Percentiles rank a stretch among this genome's conserved stretches.
phyloP scores from a whole-genome alignment of 495 filamentous ascomycete species.

The Lepraria neglecta region DNA sequence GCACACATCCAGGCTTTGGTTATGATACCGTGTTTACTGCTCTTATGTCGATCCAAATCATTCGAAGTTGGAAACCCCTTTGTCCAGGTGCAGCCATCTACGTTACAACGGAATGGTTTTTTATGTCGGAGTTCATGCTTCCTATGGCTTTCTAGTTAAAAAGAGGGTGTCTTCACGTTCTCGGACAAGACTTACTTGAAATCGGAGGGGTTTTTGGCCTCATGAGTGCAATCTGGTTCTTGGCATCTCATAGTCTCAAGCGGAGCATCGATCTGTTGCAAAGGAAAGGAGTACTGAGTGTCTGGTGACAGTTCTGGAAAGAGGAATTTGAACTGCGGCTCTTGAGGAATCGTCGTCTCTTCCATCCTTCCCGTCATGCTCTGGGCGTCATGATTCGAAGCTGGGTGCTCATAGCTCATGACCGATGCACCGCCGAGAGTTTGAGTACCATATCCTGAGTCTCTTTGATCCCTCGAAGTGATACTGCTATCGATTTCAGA shows the following conservation, averaged over 20 bases:
- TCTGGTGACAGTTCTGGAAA: slow-evolving; percentile 24
- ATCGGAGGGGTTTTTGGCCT: slow-evolving; percentile 29
- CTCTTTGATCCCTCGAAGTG: slow-evolving; percentile 44
- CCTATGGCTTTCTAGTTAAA: slow-evolving; percentile 38
- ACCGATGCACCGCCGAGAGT: slow-evolving; percentile 45
- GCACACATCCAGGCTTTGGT: slow-evolving; percentile 61
- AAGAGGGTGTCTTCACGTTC: slow-evolving; percentile 1
- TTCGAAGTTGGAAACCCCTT: slow-evolving; percentile 78
- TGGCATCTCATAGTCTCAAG: not conserved
- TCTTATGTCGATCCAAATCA: slow-evolving; percentile 68
- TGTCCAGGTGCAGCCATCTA: slow-evolving; percentile 49
- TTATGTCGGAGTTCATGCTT: slow-evolving; percentile 77
- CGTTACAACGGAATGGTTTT: slow-evolving; percentile 64
- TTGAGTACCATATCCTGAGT: slow-evolving; percentile 59
- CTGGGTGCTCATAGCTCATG: slow-evolving; percentile 35
- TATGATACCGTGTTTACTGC: slow-evolving; percentile 57
- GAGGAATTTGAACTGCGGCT: slow-evolving; percentile 6
- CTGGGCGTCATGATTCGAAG: slow-evolving; percentile 35
- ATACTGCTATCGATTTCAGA: slow-evolving; percentile 55
- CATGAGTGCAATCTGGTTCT: slow-evolving; percentile 14
- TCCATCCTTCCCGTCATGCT: slow-evolving; percentile 34
- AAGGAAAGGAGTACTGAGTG: slow-evolving; percentile 13
- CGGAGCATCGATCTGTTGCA: not conserved
- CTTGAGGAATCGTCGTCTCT: slow-evolving; percentile 19
- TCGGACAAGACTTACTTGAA: slow-evolving; percentile 29